These are phyloP conservation scores for Euphorbia schlechtendalii DNA, from an alignment of 441 rosid species.

Conservation along the genomic window DNA sequence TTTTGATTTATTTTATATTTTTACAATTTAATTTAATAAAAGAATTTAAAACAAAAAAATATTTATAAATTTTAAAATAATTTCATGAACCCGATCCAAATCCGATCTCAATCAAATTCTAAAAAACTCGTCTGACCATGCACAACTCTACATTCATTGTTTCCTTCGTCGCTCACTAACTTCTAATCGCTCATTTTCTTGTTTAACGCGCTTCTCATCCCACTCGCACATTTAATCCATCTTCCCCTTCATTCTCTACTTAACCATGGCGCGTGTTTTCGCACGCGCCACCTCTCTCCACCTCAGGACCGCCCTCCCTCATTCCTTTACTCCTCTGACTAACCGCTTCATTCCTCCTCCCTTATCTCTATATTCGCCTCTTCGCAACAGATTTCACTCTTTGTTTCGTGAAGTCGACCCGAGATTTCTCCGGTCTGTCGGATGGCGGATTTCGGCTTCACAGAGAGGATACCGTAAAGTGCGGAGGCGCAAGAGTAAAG, in stretches of 20 bases:
- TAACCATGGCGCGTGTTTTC: constrained; percentile 41
- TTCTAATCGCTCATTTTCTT: background rate
- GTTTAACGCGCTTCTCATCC: constrained; percentile 23
- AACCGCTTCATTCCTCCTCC: constrained; percentile 18
- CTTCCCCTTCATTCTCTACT: constrained; percentile 15
- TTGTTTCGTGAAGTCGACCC: constrained; percentile 22
- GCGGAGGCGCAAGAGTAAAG: constrained; percentile 46
- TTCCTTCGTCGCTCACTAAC: too few species aligned
- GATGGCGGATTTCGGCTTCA: constrained; percentile 26
- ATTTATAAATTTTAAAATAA: too few species aligned
- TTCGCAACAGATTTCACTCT: constrained; percentile 27
- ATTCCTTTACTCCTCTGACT: constrained; percentile 9
- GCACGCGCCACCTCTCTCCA: constrained; percentile 38
- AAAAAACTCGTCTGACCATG: too few species aligned
- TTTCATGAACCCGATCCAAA: too few species aligned
- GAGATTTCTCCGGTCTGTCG: constrained; percentile 19
- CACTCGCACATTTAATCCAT: constrained; percentile 30
- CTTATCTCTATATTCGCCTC: constrained; percentile 14
- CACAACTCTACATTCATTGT: too few species aligned
- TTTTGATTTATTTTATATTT: too few species aligned
- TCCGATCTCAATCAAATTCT: too few species aligned
- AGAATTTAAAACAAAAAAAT: too few species aligned
- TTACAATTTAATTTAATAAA: too few species aligned
- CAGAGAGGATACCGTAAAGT: constrained; percentile 63
- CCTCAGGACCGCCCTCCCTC: constrained; percentile 17